phyloP scores from a whole-genome alignment of 2,329 filamentous ascomycete genomes.

The Fusarium duplospermum region DNA sequence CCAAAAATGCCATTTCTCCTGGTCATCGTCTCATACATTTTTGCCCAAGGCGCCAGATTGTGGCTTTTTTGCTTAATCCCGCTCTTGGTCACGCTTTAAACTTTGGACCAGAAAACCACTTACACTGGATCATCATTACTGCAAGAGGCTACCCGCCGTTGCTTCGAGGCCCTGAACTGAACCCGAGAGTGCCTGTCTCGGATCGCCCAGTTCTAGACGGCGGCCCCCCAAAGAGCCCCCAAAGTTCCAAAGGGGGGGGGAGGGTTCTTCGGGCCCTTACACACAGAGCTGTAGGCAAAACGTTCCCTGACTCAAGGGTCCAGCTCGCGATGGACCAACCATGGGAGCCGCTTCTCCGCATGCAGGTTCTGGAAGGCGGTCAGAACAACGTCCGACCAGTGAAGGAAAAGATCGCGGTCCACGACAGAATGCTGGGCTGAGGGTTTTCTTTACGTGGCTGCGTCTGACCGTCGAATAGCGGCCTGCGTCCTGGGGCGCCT shows the following conservation, averaged over 20 bases:
- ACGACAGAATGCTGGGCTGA: constrained; percentile 13
- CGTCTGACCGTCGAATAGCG: background rate
- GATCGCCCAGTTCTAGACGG: constrained; percentile 18
- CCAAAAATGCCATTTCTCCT: background rate
- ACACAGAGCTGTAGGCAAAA: constrained; percentile 24
- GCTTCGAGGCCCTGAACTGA: constrained; percentile 18
- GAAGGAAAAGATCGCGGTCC: constrained; percentile 27
- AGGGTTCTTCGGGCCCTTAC: constrained; percentile 11
- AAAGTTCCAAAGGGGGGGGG: constrained; percentile 20
- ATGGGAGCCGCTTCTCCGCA: constrained; percentile 29
- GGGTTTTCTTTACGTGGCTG: constrained; percentile 5
- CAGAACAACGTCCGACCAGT: constrained; percentile 28
- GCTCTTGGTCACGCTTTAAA: background rate
- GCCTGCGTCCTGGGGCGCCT: background rate
- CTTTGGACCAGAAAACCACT: background rate
- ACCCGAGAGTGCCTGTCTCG: background rate
- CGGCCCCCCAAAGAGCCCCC: constrained; percentile 13
- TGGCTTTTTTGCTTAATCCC: background rate
- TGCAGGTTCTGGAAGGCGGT: constrained; percentile 39
- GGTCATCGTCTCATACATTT: background rate
- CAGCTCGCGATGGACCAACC: constrained; percentile 31
- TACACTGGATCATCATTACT: constrained; percentile 21
- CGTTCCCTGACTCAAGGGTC: constrained; percentile 40
- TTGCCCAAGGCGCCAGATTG: background rate
- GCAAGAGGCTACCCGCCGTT: constrained; percentile 36